Evolutionary conservation across 208 protist species (phyloP).

Genomic region (Acanthamoeba polyphaga): DNA sequence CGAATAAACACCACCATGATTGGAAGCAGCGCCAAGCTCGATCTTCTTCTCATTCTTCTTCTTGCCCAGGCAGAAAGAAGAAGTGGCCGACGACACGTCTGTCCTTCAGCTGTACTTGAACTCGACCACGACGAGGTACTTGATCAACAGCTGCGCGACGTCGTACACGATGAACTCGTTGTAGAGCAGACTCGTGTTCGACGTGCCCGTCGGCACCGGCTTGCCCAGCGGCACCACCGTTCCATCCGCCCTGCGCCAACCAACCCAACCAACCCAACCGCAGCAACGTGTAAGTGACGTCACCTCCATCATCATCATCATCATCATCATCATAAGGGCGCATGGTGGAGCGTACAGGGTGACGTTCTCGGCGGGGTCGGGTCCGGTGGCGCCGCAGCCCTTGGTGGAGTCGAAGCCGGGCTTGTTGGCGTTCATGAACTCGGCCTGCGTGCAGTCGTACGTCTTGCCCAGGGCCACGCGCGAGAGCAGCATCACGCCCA

Average conservation of each 20-base stretch:
- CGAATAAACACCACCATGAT: background rate
- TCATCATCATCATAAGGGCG: background rate
- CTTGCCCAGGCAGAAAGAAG: background rate
- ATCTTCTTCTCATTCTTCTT: background rate
- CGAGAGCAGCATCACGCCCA: slow-evolving; percentile 77
- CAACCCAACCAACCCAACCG: background rate
- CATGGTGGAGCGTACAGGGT: background rate
- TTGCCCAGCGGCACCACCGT: slow-evolving; percentile 76
- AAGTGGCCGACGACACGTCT: background rate
- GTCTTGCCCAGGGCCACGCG: slow-evolving; percentile 79
- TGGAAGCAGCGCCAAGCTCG: background rate
- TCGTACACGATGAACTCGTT: slow-evolving; percentile 88
- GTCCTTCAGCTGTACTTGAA: slow-evolving; percentile 38
- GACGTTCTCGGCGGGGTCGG: slow-evolving; percentile 52
- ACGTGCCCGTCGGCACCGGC: slow-evolving; percentile 40
- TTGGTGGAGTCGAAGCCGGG: slow-evolving; percentile 70
- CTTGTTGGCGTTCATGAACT: slow-evolving; percentile 78
- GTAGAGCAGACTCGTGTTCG: slow-evolving; percentile 78
- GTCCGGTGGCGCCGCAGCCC: slow-evolving; percentile 70
- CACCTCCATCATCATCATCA: background rate
- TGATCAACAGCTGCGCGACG: slow-evolving; percentile 77
- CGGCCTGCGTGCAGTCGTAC: slow-evolving; percentile 72
- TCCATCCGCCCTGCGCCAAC: background rate
- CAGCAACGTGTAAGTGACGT: background rate
- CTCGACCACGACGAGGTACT: slow-evolving; percentile 65